Evolutionary conservation across 192 early-diverging fungal genomes (phyloP).

Genomic region (Geranomyces variabilis): DNA sequence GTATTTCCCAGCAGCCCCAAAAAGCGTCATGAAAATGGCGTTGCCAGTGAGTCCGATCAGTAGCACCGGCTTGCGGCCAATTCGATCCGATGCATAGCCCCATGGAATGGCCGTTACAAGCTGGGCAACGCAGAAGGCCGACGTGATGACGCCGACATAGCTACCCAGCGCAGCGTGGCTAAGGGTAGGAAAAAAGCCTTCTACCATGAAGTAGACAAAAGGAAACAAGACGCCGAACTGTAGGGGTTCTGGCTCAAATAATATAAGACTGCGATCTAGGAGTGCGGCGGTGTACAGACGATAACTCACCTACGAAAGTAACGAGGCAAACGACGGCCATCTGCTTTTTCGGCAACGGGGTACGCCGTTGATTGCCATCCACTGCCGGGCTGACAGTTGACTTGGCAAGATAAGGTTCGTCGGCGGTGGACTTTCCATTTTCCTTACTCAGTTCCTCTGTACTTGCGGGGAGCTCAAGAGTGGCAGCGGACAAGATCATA

Average conservation of each 20-base stretch:
- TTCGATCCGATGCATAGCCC: constrained; percentile 75
- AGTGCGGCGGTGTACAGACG: not conserved
- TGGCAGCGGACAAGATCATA: no score
- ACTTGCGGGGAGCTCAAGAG: no score
- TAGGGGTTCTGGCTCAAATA: constrained; percentile 63
- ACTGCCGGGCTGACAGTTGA: no score
- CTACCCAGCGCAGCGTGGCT: constrained; percentile 78
- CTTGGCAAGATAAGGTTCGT: no score
- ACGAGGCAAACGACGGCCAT: constrained; percentile 57
- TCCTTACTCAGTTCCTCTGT: no score
- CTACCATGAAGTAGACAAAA: constrained; percentile 84
- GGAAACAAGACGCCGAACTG: constrained; percentile 75
- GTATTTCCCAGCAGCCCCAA: constrained; percentile 70
- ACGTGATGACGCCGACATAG: constrained; percentile 78
- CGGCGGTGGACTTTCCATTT: no score
- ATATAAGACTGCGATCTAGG: not conserved
- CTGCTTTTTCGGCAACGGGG: constrained; percentile 49
- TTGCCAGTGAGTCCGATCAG: constrained; percentile 81
- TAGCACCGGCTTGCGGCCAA: constrained; percentile 80
- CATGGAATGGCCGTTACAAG: constrained; percentile 62
- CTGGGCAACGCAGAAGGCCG: constrained; percentile 72
- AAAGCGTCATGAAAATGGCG: constrained; percentile 65
- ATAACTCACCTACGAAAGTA: constrained; percentile 47
- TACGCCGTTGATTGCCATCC: constrained; percentile 8
- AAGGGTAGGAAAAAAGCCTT: constrained; percentile 59